Percentiles rank a stretch among this genome's conserved stretches.
phyloP scores from a whole-genome alignment of 306 rosid species.

The Styphnolobium japonicum region DNA sequence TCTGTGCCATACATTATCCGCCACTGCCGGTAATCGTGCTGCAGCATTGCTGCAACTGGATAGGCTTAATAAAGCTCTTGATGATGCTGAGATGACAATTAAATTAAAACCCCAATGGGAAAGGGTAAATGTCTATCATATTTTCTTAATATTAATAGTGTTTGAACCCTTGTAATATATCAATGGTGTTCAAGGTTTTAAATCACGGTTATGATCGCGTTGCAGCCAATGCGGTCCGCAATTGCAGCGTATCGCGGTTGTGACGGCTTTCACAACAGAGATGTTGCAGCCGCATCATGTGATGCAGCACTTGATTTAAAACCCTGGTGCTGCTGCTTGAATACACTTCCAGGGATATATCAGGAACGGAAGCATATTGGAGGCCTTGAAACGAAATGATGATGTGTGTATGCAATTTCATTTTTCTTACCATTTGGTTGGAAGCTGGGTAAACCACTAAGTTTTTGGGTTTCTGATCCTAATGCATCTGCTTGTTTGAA shows the following conservation, averaged over 20 bases:
- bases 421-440: slow-evolving; percentile 14
- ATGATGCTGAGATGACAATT: slow-evolving; percentile 91
- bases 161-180: slow-evolving; percentile 17
- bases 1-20: slow-evolving; percentile 25
- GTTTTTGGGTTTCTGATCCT: slow-evolving; percentile 25
- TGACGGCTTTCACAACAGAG: too few relatives aligned
- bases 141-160: not conserved
- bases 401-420: slow-evolving; percentile 48
- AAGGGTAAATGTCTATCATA: slow-evolving; percentile 47
- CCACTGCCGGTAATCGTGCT: slow-evolving; percentile 91
- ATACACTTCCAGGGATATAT: slow-evolving; percentile 76
- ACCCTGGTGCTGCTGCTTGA: slow-evolving; percentile 27
- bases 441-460: not conserved
- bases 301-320: too few relatives aligned
- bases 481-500: slow-evolving; percentile 23
- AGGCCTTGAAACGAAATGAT: slow-evolving; percentile 88
- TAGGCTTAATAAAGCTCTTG: slow-evolving; percentile 92
- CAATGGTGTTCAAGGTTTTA: too few relatives aligned
- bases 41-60: slow-evolving; percentile 95
- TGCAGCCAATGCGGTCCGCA: too few relatives aligned
- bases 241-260: too few relatives aligned
- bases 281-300: too few relatives aligned
- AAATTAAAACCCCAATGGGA: slow-evolving; percentile 92
- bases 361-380: slow-evolving; percentile 95
- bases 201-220: too few relatives aligned